A percentile compares a stretch with the other conserved stretches of the same genome.
Conservation (phyloP, 129 eudicot genomes). For the Heracleum sosnowskyi region DNA sequence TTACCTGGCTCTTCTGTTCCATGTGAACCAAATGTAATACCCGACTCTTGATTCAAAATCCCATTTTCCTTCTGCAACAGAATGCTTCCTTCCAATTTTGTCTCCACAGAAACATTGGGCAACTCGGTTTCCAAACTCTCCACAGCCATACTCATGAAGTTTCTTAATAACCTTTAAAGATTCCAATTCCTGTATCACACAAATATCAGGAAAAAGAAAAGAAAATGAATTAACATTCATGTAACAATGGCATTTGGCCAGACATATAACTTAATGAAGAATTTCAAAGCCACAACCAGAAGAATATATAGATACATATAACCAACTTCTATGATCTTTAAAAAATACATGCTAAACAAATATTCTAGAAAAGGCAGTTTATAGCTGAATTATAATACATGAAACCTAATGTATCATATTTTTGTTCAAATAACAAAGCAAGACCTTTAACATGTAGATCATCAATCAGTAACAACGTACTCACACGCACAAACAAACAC, state of each 20-base stretch:
- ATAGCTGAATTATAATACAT: not conserved
- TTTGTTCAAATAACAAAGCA: not conserved
- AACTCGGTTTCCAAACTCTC: slow-evolving; percentile 58
- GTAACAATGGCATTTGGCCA: not conserved
- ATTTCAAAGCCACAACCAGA: not conserved
- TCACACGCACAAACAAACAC: not conserved
- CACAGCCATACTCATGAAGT: slow-evolving; percentile 34
- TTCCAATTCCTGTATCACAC: slow-evolving; percentile 16
- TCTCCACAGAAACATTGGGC: slow-evolving; percentile 38
- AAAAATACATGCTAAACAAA: not conserved
- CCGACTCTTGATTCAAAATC: slow-evolving; percentile 22
- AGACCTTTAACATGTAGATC: not conserved
- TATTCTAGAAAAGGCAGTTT: not conserved
- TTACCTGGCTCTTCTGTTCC: slow-evolving; percentile 36
- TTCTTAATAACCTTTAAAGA: slow-evolving; percentile 13
- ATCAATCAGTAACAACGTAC: not conserved
- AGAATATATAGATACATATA: not conserved
- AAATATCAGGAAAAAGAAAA: not conserved
- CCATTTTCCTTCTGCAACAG: slow-evolving; percentile 14
- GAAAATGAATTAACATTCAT: not conserved
- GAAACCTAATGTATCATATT: not conserved
- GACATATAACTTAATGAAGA: not conserved
- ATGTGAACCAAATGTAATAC: slow-evolving; percentile 38
- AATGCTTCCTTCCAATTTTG: slow-evolving; percentile 29
- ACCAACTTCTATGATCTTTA: not conserved